Conservation (phyloP, 192 early-diverging fungal genomes). For the Linnemannia exigua region DNA sequence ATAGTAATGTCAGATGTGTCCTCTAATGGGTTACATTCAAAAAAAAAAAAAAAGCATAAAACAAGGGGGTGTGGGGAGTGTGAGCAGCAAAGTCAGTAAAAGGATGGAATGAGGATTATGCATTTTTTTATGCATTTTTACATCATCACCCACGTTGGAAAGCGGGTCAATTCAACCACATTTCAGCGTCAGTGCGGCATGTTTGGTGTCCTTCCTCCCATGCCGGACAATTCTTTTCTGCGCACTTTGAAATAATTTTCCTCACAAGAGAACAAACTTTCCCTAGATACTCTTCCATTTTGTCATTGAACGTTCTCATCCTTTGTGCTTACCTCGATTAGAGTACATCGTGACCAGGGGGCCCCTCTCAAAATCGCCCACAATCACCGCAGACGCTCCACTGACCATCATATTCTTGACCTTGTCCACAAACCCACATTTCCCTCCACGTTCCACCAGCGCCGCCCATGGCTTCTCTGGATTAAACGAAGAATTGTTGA, state of each 20-base stretch:
- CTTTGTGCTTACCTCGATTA: conserved; percentile 56
- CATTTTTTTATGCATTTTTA: neutral
- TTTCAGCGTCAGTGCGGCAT: neutral
- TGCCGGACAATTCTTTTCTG: neutral
- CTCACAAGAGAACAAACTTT: neutral
- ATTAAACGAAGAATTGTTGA: conserved; percentile 23
- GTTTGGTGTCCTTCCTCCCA: neutral
- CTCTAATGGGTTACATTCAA: conserved; percentile 60
- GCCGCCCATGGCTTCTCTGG: conserved; percentile 81
- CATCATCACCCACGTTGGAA: neutral
- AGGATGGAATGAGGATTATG: neutral
- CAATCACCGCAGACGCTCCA: conserved; percentile 88
- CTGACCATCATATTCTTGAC: conserved; percentile 90
- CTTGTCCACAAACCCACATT: conserved; percentile 91
- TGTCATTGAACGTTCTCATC: neutral
- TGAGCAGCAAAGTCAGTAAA: neutral
- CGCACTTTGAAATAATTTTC: neutral
- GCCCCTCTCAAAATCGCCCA: conserved; percentile 82
- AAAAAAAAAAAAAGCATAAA: too few species aligned
- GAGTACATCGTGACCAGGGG: conserved; percentile 92
- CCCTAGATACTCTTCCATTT: neutral
- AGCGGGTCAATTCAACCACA: neutral
- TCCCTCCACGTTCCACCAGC: conserved; percentile 85
- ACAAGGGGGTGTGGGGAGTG: conserved; percentile 6
- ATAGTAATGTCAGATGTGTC: conserved; percentile 89